Evolutionary conservation across 1,139 yeast genomes (phyloP).

Genomic region (Chernovozyma aurita): DNA sequence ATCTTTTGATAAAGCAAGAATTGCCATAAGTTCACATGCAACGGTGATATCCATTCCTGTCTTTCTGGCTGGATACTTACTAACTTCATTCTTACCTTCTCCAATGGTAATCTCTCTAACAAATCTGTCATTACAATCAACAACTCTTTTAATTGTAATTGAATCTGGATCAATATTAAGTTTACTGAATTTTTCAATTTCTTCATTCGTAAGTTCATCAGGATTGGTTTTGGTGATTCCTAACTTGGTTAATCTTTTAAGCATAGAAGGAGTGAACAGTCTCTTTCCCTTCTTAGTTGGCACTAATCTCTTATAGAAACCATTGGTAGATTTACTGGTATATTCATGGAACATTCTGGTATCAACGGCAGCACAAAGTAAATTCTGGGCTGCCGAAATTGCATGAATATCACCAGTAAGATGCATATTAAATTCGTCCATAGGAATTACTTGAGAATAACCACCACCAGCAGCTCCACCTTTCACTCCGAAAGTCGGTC

Average conservation of each 20-base stretch:
- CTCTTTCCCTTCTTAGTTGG: slow-evolving; percentile 67
- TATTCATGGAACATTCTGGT: slow-evolving; percentile 79
- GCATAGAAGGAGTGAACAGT: slow-evolving; percentile 63
- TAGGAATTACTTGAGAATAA: slow-evolving; percentile 78
- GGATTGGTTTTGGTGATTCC: slow-evolving; percentile 67
- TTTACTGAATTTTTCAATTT: slow-evolving; percentile 56
- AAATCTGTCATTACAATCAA: slow-evolving; percentile 76
- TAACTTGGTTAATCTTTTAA: slow-evolving; percentile 56
- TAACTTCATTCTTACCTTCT: slow-evolving; percentile 66
- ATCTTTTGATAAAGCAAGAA: slow-evolving; percentile 65
- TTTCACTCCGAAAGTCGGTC: slow-evolving; percentile 83
- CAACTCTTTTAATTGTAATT: slow-evolving; percentile 72
- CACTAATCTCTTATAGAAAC: slow-evolving; percentile 66
- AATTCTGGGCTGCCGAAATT: slow-evolving; percentile 73
- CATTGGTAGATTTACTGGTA: slow-evolving; percentile 61
- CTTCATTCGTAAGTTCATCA: slow-evolving; percentile 63
- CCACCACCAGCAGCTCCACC: slow-evolving; percentile 94
- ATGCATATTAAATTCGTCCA: slow-evolving; percentile 86
- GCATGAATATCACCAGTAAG: slow-evolving; percentile 85
- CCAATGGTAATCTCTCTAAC: slow-evolving; percentile 73
- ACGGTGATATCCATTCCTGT: slow-evolving; percentile 82
- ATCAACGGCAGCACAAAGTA: slow-evolving; percentile 79
- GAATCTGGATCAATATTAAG: slow-evolving; percentile 70
- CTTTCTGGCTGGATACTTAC: slow-evolving; percentile 61
- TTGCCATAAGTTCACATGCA: slow-evolving; percentile 81